Evolutionary conservation across 768 basidiomycete genomes (phyloP).

Genomic region (Tricholoma terreum): DNA sequence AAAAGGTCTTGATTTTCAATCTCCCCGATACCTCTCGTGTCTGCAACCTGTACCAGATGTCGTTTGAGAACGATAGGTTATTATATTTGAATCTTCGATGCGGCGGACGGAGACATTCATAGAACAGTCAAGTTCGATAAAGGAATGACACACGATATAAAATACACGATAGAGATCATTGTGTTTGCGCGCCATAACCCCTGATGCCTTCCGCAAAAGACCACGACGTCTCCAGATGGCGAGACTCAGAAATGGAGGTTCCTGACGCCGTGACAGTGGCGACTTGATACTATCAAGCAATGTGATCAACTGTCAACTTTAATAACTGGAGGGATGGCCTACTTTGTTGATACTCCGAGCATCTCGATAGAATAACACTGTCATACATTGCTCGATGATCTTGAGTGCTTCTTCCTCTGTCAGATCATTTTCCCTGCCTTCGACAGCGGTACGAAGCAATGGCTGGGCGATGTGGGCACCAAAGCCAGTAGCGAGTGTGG

Average conservation of each 20-base stretch:
- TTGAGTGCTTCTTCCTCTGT: constrained; percentile 75
- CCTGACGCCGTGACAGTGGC: constrained; percentile 82
- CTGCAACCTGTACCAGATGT: no score
- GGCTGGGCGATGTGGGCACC: constrained; percentile 93
- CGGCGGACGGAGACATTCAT: neutral
- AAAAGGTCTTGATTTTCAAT: no score
- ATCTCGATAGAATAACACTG: constrained; percentile 94
- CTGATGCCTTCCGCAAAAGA: constrained; percentile 88
- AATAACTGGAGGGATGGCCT: constrained; percentile 15
- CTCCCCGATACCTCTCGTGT: no score
- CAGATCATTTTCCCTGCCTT: constrained; percentile 70
- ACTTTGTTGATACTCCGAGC: constrained; percentile 96
- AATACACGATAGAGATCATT: constrained; percentile 41
- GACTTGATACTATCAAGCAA: constrained; percentile 80
- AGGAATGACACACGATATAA: constrained; percentile 1
- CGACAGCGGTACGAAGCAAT: constrained; percentile 85
- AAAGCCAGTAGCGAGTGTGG: constrained; percentile 93
- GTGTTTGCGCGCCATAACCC: constrained; percentile 89
- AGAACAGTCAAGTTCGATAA: neutral
- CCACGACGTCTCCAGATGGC: constrained; percentile 79
- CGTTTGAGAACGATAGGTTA: no score
- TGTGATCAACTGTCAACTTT: neutral
- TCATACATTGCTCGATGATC: constrained; percentile 84
- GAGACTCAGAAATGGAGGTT: constrained; percentile 74
- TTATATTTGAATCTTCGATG: neutral